A percentile compares a stretch with the other conserved stretches of the same genome.
These are phyloP conservation scores for Endotrypanum monterogeii DNA, from an alignment of 208 protist genomes.

Conservation along the genomic window DNA sequence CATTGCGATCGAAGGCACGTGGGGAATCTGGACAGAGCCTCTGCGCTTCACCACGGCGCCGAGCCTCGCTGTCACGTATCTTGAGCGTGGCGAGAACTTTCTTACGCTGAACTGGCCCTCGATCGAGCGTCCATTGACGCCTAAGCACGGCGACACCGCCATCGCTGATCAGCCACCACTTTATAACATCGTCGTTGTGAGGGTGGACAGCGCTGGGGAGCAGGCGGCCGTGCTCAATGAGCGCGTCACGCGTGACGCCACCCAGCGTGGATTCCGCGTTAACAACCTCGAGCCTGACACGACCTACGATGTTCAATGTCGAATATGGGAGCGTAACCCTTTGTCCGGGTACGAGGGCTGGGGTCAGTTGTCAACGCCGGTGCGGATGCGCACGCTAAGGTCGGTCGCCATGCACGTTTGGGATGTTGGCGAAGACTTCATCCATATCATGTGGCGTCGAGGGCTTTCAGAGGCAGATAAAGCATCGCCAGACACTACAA, in stretches of 20 bases:
- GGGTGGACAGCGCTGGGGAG: conserved; percentile 33
- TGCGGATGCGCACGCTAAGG: conserved; percentile 72
- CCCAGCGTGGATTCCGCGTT: conserved; percentile 71
- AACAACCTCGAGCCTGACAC: conserved; percentile 66
- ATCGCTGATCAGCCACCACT: conserved; percentile 9
- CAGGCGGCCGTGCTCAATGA: conserved; percentile 56
- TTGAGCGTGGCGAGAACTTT: conserved; percentile 90
- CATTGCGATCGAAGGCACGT: conserved; percentile 74
- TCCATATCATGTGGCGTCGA: conserved; percentile 77
- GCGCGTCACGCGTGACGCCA: conserved; percentile 40
- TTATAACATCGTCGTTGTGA: conserved; percentile 63
- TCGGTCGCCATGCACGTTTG: conserved; percentile 70
- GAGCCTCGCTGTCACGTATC: conserved; percentile 46
- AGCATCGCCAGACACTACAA: not conserved
- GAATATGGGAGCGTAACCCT: conserved; percentile 75
- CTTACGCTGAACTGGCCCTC: conserved; percentile 72
- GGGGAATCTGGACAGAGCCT: conserved; percentile 88
- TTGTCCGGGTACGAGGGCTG: conserved; percentile 75
- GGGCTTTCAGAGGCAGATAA: conserved; percentile 38
- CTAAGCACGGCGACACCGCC: not conserved
- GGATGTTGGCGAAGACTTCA: conserved; percentile 92
- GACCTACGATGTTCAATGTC: conserved; percentile 76
- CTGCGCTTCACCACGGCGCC: conserved; percentile 53
- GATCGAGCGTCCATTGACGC: conserved; percentile 3
- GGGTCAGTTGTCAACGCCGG: conserved; percentile 77